These are phyloP conservation scores for Striga hermonthica DNA, from an alignment of 305 asterid genomes.

Conservation along the genomic window DNA sequence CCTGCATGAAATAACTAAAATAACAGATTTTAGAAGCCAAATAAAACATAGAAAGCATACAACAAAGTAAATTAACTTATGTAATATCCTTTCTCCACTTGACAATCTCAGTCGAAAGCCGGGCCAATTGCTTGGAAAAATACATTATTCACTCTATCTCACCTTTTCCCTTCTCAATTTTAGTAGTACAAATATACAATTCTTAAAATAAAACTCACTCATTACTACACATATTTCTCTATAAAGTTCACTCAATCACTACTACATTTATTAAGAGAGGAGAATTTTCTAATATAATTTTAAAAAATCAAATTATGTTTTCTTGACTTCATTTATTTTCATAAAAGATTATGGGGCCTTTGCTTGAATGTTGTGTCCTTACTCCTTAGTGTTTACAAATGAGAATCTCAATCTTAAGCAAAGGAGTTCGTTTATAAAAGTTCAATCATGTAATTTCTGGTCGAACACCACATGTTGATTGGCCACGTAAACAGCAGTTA, in stretches of 20 bases:
- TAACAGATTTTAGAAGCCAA: constrained; percentile 15
- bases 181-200: no score
- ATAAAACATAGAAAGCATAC: background rate
- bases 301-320: constrained; percentile 2
- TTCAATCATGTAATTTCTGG: background rate
- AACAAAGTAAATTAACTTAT: background rate
- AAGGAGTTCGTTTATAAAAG: constrained; percentile 1
- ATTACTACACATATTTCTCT: no score
- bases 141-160: no score
- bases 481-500: constrained; percentile 6
- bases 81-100: background rate
- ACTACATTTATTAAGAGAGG: background rate
- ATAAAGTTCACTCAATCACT: background rate
- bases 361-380: background rate
- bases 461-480: background rate
- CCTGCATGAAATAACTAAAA: constrained; percentile 52
- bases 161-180: no score
- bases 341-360: background rate
- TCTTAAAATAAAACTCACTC: no score
- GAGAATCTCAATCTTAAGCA: constrained; percentile 11
- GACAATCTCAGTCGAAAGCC: constrained; percentile 1
- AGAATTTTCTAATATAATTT: background rate
- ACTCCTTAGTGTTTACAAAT: constrained; percentile 7
- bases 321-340: background rate
- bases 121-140: constrained; percentile 5